Conservation (phyloP, 2,329 filamentous ascomycete species). For the Scorias spongiosa region DNA sequence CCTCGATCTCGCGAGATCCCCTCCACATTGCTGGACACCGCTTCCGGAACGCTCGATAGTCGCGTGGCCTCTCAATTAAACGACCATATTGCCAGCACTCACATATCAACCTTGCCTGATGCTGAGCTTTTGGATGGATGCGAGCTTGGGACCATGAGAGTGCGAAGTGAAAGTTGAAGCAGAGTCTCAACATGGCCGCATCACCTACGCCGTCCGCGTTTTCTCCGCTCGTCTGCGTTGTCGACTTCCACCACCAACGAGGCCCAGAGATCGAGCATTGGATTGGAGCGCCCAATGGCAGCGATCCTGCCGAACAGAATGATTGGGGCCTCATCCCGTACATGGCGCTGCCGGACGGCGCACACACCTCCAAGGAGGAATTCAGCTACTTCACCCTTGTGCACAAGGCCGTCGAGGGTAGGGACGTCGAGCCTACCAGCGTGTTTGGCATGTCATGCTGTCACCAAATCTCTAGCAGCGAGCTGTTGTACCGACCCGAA, state of each 20-base stretch:
- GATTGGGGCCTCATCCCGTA: constrained; percentile 88
- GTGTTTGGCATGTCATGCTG: constrained; percentile 94
- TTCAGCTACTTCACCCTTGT: constrained; percentile 93
- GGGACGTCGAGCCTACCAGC: constrained; percentile 27
- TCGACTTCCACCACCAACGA: constrained; percentile 39
- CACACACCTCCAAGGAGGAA: constrained; percentile 86
- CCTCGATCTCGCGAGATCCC: too few species aligned
- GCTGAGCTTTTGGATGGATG: too few species aligned
- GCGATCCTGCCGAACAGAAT: constrained; percentile 66
- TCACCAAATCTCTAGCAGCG: constrained; percentile 68
- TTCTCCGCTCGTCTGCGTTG: constrained; percentile 34
- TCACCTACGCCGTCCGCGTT: constrained; percentile 14
- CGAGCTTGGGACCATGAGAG: not conserved
- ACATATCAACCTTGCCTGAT: too few species aligned
- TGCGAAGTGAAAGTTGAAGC: not conserved
- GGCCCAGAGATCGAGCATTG: constrained; percentile 90
- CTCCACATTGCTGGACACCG: too few species aligned
- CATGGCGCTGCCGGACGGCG: constrained; percentile 91
- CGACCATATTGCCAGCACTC: too few species aligned
- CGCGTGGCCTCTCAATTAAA: too few species aligned
- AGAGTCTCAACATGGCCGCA: not conserved
- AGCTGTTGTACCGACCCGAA: constrained; percentile 60
- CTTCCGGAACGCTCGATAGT: too few species aligned
- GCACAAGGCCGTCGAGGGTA: constrained; percentile 27
- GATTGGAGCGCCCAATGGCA: constrained; percentile 62